Evolutionary conservation across 768 basidiomycete genomes (phyloP), one percentile per base, ranked within the genome.

Genomic region (Paxillus ammoniavirescens): DNA sequence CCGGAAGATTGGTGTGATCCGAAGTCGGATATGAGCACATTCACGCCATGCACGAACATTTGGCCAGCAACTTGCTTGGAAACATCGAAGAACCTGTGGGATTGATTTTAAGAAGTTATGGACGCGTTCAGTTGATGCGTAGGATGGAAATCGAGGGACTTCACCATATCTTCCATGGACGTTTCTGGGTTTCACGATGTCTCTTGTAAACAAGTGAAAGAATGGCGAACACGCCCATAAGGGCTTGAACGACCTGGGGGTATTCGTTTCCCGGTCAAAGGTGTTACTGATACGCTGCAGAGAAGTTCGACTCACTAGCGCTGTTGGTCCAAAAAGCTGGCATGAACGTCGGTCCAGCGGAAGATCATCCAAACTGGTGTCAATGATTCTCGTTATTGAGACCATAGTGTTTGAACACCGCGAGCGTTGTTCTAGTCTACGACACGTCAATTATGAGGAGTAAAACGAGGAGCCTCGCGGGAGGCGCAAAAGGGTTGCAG

Each of bases 151-250:
- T 26, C 12, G 31, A 33, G 47, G 33, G 6, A 53, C 58, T 82
- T 54, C 61, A 89, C 93, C 96, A 98, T 73, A 97, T 96, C 61
- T 80, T 77, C 96, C 96, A 98, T 17, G 86, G 89, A 28, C 96
- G 82, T 67, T 86, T 91, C 14, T 85, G 86, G 26, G 79, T 76
- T 73, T 98, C 96, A 60, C 90, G 76, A 52, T 95, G 89, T 52
- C 96, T 78, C 68, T 98, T 98, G 65, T 86, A 85, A 5, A 98
- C 80, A 44, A 98, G 76, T 2, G 92, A 93, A 15, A 85, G 76
- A 31, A 98, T 78, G n/a, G 96, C 94, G 30, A 98, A 72, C 15
- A 93, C 69, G n/a, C 93, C 96, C 87, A 98, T 87, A 18, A 92
- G 77, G 3, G 68, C 89, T 73, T 98, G 91, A 17, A 93, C 88